Base-by-base conservation (phyloP, 352 stramenopile species). In the Blastocystis sp. region DNA sequence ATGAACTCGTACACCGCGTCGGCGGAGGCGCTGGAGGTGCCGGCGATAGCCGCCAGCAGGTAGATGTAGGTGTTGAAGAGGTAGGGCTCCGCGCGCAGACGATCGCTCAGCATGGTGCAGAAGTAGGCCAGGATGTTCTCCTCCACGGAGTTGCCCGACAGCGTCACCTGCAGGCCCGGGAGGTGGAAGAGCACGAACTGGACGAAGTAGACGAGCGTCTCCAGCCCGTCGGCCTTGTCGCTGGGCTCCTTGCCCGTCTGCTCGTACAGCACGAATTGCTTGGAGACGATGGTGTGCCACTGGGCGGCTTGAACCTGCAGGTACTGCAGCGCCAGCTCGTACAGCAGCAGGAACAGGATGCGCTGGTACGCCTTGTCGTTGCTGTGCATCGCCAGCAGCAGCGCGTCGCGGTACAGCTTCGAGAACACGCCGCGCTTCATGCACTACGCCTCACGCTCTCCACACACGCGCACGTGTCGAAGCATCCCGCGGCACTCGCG, bases 1-100 rank as follows among this genome's bases (percentile, higher is more conserved):
- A 84, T 84, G 54, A 84, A 69, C 38, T 68, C n/a, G 34, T 84
- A 84, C n/a, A 84, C 74, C n/a, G 74, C 74, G 10, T 84, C 74
- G 2, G 74, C 74, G 34, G 21, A 57, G 9, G 19, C 3, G 11
- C 40, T 43, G 9, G 45, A 68, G 3, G 74, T 84, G n/a, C 60
- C 45, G 0, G 74, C 74, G 24, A 84, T 84, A 2, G 74, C 48
- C 21, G 74, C 34, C 3, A 84, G 74, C 17, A 84, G 54, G 40
- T 64, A 43, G 28, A 84, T 14, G 42, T 84, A 84, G 60, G 45
- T 62, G n/a, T 84, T 84, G 34, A 84, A 84, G 34, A 84, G 45
- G 42, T 84, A 84, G 45, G 74, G 74, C n/a, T 84, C 74, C 24
- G 74, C 74, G 17, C 74, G 54, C 21, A 84, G 45, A 24, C 74